Evolutionary conservation across 345 rosid genomes (phyloP).

Genomic region (Sisymbrium altissimum): DNA sequence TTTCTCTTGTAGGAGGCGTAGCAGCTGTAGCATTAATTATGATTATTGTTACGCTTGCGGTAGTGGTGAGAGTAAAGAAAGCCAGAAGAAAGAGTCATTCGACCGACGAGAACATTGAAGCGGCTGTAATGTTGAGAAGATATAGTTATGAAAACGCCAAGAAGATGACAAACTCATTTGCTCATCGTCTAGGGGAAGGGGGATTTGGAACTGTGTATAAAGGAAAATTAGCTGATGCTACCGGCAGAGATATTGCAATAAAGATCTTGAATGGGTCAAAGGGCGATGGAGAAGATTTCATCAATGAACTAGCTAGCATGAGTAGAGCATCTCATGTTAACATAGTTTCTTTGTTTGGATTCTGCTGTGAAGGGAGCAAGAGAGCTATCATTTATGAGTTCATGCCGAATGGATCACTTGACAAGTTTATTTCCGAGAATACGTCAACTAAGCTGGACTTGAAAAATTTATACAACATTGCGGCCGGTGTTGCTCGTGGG

Average conservation of each 20-base stretch:
- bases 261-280: constrained; percentile 35
- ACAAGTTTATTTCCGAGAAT: constrained; percentile 27
- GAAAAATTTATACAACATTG: constrained; percentile 30
- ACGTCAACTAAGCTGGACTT: constrained; percentile 12
- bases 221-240: constrained; percentile 28
- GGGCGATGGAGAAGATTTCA: constrained; percentile 43
- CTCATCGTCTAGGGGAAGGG: neutral
- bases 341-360: constrained; percentile 29
- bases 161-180: neutral
- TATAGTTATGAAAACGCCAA: neutral
- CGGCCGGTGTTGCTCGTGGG: constrained; percentile 36
- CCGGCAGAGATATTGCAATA: constrained; percentile 36
- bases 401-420: constrained; percentile 44
- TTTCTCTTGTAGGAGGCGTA: constrained; percentile 5
- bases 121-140: neutral
- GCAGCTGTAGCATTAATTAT: neutral
- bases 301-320: constrained; percentile 48
- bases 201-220: constrained; percentile 26
- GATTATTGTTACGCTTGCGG: neutral
- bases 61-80: constrained; percentile 7
- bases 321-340: constrained; percentile 55
- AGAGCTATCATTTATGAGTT: constrained; percentile 42
- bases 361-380: constrained; percentile 27
- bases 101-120: constrained; percentile 6
- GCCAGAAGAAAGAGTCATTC: neutral